Base-by-base conservation (phyloP, 768 basidiomycete genomes). In the Chlorophyllum brunneum region DNA sequence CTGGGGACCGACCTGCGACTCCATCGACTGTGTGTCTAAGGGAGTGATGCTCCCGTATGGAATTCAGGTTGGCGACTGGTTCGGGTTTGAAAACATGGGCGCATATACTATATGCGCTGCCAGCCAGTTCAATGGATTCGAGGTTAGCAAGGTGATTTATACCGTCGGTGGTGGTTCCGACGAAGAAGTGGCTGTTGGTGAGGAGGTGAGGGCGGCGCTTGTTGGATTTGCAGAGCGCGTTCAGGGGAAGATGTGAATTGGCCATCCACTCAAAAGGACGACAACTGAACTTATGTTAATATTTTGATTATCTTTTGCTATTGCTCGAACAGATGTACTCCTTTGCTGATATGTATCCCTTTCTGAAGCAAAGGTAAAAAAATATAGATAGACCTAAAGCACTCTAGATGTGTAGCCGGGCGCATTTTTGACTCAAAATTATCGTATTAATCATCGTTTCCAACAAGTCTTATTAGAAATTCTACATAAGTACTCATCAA, bases 1-100 rank as follows among this genome's bases (percentile, higher is more conserved):
- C 44, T 99, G 97, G 97, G 97, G 97, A 10, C 97, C 95, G 39
- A 99, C 97, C 7, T 98, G 95, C 77, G 97, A 98, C 65, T 92
- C 91, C 29, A 92, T 99, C 63, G 97, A 99, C 72, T 88, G 89
- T 65, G 93, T 99, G 52, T 86, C 77, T 63, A 75, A 77, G 59
- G 76, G 71, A 54, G 76, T 76, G 47, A 74, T 67, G 62, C 75
- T 90, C 56, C 93, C 91, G 3, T 69, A 69, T 26, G 78, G 77
- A 1, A 76, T 98, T 48, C 77, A 80, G 54, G 93, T 97, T 5
- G 97, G 97, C 5, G 97, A 99, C 66, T 99, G 97, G 97, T 80
- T 99, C 15, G 90, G 88, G n/a, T 99, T 95, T 72, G 85, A 86
- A 51, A 86, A 92, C 65, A 98, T 99, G 97, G 97, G 97, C 26